phyloP scores from a whole-genome alignment of 257 asterid genomes.

The Misopates orontium region DNA sequence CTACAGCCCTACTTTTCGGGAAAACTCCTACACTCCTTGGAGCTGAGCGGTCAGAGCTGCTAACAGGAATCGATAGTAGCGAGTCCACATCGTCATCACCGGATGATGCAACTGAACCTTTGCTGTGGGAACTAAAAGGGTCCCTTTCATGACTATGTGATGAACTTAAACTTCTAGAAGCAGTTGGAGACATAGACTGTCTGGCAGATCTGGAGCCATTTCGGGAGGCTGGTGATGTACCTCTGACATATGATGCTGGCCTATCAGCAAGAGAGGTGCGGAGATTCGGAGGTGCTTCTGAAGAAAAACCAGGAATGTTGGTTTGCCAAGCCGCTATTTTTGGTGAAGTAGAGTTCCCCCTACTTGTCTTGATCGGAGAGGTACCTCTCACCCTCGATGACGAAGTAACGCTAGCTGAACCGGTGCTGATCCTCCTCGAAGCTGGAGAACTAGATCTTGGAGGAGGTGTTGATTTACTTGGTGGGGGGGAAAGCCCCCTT shows the following conservation, averaged over 20 bases:
- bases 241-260: slow-evolving; percentile 89
- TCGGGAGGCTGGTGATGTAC: slow-evolving; percentile 95
- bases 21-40: slow-evolving; percentile 48
- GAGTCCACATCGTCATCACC: slow-evolving; percentile 89
- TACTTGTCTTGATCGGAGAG: slow-evolving; percentile 73
- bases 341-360: slow-evolving; percentile 88
- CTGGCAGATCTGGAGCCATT: slow-evolving; percentile 74
- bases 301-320: slow-evolving; percentile 81
- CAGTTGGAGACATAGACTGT: slow-evolving; percentile 91
- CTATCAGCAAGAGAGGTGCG: slow-evolving; percentile 94
- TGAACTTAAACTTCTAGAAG: slow-evolving; percentile 79
- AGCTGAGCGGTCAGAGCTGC: slow-evolving; percentile 56
- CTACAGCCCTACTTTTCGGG: slow-evolving; percentile 50
- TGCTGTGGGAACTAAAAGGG: slow-evolving; percentile 65
- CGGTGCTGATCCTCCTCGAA: slow-evolving; percentile 78
- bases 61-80: slow-evolving; percentile 56
- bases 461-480: slow-evolving; percentile 58
- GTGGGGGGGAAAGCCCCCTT: slow-evolving; percentile 79
- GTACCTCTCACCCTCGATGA: slow-evolving; percentile 67
- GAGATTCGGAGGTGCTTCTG: slow-evolving; percentile 93
- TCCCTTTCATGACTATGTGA: slow-evolving; percentile 77
- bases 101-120: slow-evolving; percentile 88
- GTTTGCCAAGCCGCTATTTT: slow-evolving; percentile 81
- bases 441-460: slow-evolving; percentile 66
- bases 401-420: slow-evolving; percentile 46